Base-by-base conservation (phyloP, 306 rosid species). In the Macrotyloma uniflorum region DNA sequence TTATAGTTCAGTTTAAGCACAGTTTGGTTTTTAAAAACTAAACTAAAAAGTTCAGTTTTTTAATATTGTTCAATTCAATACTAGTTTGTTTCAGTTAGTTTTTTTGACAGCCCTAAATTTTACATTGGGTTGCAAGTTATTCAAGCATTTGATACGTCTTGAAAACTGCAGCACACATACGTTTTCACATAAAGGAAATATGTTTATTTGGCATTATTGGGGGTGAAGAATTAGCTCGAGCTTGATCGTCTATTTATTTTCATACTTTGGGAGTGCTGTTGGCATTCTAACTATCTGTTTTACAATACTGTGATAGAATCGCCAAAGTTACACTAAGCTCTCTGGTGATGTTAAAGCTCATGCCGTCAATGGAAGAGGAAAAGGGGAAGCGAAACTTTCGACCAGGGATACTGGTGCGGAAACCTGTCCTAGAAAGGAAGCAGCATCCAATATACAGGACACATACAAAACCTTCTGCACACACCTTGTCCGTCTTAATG, bases 401-500 rank as follows among this genome's bases (percentile, higher is more conserved):
- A 33, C 84, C 30, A 88, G 81, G 87, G 88, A 80, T 84, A 74
- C 67, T 58, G 79, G 73, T 40, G 46, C 40, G 22, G 91, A 90
- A 65, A 72, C 85, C 24, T 65, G 73, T 59, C 85, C 64, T 70
- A 70, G 71, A 69, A 93, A 81, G 81, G 93, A 88, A 75, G 85
- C 80, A 79, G 78, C 69, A 49, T 82, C 84, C 57, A 76, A 77
- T 59, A n/a, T 75, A 47, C 87, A 70, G 36, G 96, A 87, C 50
- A 86, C 76, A 3, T 87, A 79, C 80, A 93, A 90, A 79, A 68
- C 84, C 71, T 93, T 95, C 67, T 88, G 91, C 85, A 87, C 86
- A 36, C 81, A 89, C 55, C 89, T 91, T 86, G 89, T 95, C 67
- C 99, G 99, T 77, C 89, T 95, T 80, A 95, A 88, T 87, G 99